Evolutionary conservation across 1,284 basidiomycete genomes (phyloP).

Genomic region (Rhizopogon parksii): DNA sequence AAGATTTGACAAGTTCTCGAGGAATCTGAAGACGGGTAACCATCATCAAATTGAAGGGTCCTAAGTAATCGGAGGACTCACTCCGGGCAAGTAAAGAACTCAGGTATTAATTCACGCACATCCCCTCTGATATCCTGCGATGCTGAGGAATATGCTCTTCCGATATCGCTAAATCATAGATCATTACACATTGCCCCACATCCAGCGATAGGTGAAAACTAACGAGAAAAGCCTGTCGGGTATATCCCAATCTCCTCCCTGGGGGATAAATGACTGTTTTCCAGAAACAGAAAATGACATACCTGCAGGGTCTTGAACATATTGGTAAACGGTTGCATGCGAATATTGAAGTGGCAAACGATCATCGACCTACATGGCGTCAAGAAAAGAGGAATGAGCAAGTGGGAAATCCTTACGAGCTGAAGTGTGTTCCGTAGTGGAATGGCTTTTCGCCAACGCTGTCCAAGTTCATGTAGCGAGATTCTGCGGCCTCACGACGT

Average conservation of each 20-base stretch:
- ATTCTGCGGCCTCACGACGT: conserved; percentile 65
- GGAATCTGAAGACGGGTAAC: conserved; percentile 41
- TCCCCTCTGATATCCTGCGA: conserved; percentile 85
- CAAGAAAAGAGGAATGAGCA: neutral
- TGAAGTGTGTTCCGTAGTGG: conserved; percentile 94
- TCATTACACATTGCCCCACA: neutral
- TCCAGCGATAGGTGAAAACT: conserved; percentile 8
- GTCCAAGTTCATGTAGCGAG: conserved; percentile 72
- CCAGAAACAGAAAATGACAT: neutral
- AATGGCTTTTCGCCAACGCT: conserved; percentile 84
- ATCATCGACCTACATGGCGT: conserved; percentile 68
- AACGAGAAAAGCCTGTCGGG: conserved; percentile 87
- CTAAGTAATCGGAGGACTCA: conserved; percentile 25
- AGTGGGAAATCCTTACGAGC: conserved; percentile 40
- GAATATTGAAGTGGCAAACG: conserved; percentile 90
- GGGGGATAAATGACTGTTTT: neutral
- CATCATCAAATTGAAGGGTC: neutral
- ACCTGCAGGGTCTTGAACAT: conserved; percentile 88
- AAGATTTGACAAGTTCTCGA: conserved; percentile 67
- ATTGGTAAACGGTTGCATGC: conserved; percentile 83
- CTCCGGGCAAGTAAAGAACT: conserved; percentile 83
- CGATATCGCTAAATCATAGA: conserved; percentile 49
- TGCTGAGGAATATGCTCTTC: conserved; percentile 79
- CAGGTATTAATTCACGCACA: conserved; percentile 90
- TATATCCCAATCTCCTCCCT: conserved; percentile 94